Conservation (phyloP, 139 green algal genomes). For the Coccomyxa sp. region DNA sequence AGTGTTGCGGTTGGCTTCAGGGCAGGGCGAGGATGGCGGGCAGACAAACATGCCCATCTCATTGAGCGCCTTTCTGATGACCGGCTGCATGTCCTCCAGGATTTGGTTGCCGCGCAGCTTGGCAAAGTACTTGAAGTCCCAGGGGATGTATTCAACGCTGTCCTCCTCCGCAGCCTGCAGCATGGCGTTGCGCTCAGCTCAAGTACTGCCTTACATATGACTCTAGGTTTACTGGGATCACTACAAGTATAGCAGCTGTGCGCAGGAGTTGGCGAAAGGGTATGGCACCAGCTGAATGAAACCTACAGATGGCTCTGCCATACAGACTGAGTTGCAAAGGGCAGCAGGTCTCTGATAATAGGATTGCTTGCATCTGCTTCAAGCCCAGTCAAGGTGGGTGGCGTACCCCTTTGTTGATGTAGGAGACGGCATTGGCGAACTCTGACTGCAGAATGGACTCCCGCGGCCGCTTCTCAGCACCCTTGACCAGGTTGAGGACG, state of each 20-base stretch:
- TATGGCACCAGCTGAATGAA: no score
- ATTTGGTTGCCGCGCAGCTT: slow-evolving; percentile 60
- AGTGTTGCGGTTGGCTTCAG: background rate
- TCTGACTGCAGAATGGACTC: slow-evolving; percentile 85
- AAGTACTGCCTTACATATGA: no score
- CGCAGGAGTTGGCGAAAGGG: no score
- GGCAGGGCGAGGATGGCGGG: background rate
- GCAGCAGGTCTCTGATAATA: slow-evolving; percentile 3
- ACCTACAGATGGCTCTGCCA: background rate
- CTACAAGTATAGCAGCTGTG: no score
- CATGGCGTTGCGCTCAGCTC: no score
- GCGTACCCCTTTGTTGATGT: slow-evolving; percentile 66
- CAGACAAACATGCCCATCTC: slow-evolving; percentile 17
- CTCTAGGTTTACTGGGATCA: no score
- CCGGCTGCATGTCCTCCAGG: slow-evolving; percentile 50
- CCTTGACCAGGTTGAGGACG: slow-evolving; percentile 90
- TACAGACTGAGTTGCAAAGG: background rate
- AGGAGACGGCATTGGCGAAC: slow-evolving; percentile 63
- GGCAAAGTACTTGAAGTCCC: slow-evolving; percentile 72
- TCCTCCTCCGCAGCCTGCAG: slow-evolving; percentile 23
- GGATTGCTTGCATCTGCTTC: no score
- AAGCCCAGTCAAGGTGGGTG: no score
- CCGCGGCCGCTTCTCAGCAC: slow-evolving; percentile 55
- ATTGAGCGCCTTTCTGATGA: slow-evolving; percentile 37
- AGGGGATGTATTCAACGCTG: slow-evolving; percentile 58